Evolutionary conservation across 2,329 filamentous ascomycete species (phyloP), one percentile per base, ranked within the genome.

Genomic region (Exophiala phaeomuriformis): DNA sequence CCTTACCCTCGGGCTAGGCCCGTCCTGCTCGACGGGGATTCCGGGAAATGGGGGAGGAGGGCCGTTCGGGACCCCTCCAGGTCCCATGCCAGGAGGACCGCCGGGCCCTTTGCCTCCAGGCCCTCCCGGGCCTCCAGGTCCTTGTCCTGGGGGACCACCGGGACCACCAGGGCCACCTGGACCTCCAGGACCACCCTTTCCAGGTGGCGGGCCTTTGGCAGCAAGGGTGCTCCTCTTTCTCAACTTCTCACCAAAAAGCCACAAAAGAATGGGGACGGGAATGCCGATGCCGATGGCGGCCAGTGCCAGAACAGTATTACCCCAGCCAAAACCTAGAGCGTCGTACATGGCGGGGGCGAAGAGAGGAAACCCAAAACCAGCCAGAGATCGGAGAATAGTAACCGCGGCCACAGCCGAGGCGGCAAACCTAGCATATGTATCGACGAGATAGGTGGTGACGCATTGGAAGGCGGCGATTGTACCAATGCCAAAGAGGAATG

Each of bases 311-410:
- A 74, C 61, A 31, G 70, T 79, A 52, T 71, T 72, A 36, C 67
- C 67, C 69, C 69, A 71, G 1, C 70, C 70, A 44, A 68, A 68
- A 0, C 67, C 68, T 28, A 73, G 61, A 3, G 57, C 58, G 6
- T 65, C 52, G 57, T 71, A 73, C 66, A 72, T 69, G 3, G 49
- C 55, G 0, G 75, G 74, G 0, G 73, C 74, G 53, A 78, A 78
- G 0, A 79, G 57, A 0, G 77, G 77, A 42, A 79, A 78, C 6
- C 71, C 56, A 56, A 78, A 78, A 0, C 74, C 76, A 1, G 69
- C 66, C 41, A 79, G 59, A 5, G 72, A 77, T 6, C 64, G 63
- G 7, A 75, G 58, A 46, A 79, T 73, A 52, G 74, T 74, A 29
- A 66, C 58, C 0, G 76, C 77, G 1, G 75, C 75, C 12, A 73